Evolutionary conservation across 768 basidiomycete genomes (phyloP).

Genomic region (Clitopilus passeckerianus): DNA sequence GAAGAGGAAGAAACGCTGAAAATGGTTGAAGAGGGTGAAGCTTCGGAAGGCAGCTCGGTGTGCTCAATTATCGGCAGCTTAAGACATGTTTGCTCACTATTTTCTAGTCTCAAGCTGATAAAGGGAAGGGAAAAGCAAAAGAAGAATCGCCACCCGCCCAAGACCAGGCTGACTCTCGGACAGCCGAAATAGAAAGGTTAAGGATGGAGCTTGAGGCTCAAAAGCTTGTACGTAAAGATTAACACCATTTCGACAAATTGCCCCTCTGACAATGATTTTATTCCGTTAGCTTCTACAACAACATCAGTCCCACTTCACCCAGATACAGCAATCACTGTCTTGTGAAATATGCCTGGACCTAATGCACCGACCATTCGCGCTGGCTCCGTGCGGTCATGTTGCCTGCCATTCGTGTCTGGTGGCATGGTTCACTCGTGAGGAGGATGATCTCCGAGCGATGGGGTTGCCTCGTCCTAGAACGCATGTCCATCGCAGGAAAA

Average conservation of each 20-base stretch:
- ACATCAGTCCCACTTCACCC: constrained; percentile 48
- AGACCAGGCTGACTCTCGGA: constrained; percentile 10
- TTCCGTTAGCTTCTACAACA: constrained; percentile 37
- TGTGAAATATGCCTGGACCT: constrained; percentile 80
- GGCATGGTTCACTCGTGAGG: constrained; percentile 61
- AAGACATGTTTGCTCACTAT: background rate
- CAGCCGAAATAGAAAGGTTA: constrained; percentile 29
- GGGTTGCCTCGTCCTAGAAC: constrained; percentile 9
- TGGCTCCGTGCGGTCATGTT: constrained; percentile 73
- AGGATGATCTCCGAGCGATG: constrained; percentile 30
- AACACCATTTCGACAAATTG: background rate
- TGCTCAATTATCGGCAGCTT: background rate
- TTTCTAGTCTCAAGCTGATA: constrained; percentile 22
- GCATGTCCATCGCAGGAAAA: constrained; percentile 55
- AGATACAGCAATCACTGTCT: constrained; percentile 59
- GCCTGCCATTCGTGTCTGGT: constrained; percentile 70
- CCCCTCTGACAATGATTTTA: constrained; percentile 1
- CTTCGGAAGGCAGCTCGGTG: constrained; percentile 12
- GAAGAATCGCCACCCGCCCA: constrained; percentile 15
- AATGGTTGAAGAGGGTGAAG: constrained; percentile 1
- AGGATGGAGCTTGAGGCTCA: constrained; percentile 38
- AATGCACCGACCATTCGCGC: constrained; percentile 67
- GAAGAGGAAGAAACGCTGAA: background rate
- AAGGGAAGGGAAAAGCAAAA: constrained; percentile 34
- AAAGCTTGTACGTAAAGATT: constrained; percentile 25